phyloP scores from a whole-genome alignment of 371 early-diverging fungal genomes.

The Circinella umbellata region DNA sequence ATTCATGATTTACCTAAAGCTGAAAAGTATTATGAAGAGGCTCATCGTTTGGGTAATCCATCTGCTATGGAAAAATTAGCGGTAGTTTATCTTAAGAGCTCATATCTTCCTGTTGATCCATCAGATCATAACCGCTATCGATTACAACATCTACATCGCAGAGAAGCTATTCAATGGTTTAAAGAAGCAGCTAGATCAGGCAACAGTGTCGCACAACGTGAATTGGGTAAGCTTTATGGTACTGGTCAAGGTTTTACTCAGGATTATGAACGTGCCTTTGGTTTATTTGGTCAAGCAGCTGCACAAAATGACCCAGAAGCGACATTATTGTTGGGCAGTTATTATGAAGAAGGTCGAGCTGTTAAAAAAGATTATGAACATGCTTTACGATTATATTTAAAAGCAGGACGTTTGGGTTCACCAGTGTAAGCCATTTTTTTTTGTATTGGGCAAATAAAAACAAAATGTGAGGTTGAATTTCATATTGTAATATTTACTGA shows the following conservation, averaged over 20 bases:
- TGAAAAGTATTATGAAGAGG: constrained; percentile 41
- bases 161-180: constrained; percentile 50
- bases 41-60: constrained; percentile 48
- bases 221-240: constrained; percentile 86
- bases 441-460: not conserved
- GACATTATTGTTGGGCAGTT: constrained; percentile 67
- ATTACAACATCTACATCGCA: constrained; percentile 20
- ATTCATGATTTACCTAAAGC: constrained; percentile 42
- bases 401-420: constrained; percentile 42
- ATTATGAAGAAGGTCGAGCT: constrained; percentile 58
- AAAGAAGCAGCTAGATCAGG: constrained; percentile 49
- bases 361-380: constrained; percentile 58
- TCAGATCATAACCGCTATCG: constrained; percentile 17
- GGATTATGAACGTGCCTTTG: constrained; percentile 74
- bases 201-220: constrained; percentile 69
- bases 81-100: constrained; percentile 38
- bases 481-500: not conserved
- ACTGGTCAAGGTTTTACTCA: constrained; percentile 67
- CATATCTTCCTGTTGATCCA: constrained; percentile 29
- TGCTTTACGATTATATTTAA: constrained; percentile 52
- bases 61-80: constrained; percentile 53
- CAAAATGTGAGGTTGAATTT: not conserved
- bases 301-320: constrained; percentile 81
- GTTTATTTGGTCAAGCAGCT: constrained; percentile 80
- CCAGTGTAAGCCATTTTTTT: constrained; percentile 32